phyloP scores from a whole-genome alignment of 2,329 filamentous ascomycete species.

The Fusarium mundagurra region DNA sequence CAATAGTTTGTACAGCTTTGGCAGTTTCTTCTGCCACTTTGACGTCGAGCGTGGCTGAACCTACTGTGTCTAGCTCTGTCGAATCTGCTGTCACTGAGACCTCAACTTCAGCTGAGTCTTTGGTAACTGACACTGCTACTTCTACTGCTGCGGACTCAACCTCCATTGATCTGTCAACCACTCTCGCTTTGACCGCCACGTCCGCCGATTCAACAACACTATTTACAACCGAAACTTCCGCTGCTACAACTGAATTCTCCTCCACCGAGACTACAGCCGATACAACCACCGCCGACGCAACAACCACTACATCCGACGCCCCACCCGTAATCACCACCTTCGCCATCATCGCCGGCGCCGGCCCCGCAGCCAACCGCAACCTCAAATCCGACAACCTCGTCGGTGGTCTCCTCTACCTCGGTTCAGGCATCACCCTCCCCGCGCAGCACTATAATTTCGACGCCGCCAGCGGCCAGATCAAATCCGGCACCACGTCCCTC shows the following conservation, averaged over 20 bases:
- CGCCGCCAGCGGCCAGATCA: not conserved
- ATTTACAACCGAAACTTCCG: not conserved
- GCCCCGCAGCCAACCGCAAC: not conserved
- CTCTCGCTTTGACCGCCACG: not conserved
- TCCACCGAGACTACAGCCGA: not conserved
- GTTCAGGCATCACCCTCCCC: not conserved
- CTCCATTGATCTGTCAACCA: not conserved
- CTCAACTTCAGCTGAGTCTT: not conserved
- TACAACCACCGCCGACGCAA: not conserved
- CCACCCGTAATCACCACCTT: not conserved
- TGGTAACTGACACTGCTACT: not conserved
- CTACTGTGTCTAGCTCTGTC: not conserved
- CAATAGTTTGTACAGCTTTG: not conserved
- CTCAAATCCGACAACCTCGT: not conserved
- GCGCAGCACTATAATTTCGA: not conserved
- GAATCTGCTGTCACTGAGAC: not conserved
- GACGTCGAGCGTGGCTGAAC: not conserved
- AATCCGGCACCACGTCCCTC: not conserved
- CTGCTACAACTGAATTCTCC: not conserved
- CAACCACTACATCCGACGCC: not conserved
- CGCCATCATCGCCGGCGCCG: not conserved
- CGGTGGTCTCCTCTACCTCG: not conserved
- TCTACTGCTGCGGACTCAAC: not conserved
- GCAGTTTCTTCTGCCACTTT: not conserved
- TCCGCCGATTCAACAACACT: not conserved